phyloP scores from a whole-genome alignment of 805 yeast genomes.

The Ogataea glucozyma region DNA sequence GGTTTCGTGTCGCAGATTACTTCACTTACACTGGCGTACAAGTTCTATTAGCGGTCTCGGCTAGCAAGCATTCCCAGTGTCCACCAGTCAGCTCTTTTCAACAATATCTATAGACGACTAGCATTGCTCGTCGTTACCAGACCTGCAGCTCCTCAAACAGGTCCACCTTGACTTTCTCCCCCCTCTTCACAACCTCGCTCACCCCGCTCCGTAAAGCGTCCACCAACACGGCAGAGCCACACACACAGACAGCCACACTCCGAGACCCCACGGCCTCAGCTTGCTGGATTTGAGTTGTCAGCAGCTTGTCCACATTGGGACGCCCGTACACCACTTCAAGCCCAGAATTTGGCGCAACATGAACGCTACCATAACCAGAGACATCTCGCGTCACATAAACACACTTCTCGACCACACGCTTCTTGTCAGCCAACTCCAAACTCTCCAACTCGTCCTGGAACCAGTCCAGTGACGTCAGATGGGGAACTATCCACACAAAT shows the following conservation, averaged over 20 bases:
- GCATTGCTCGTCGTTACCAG: constrained; percentile 39
- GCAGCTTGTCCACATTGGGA: constrained; percentile 18
- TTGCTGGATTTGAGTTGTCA: constrained; percentile 8
- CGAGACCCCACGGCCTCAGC: constrained; percentile 19
- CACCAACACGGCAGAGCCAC: constrained; percentile 57
- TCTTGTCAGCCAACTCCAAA: constrained; percentile 19
- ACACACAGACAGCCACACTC: constrained; percentile 51
- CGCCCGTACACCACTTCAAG: constrained; percentile 19
- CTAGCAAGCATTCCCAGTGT: too few species aligned
- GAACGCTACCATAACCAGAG: not conserved
- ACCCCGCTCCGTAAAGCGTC: constrained; percentile 51
- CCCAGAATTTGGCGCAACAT: constrained; percentile 36
- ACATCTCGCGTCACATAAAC: constrained; percentile 30
- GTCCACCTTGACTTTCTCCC: constrained; percentile 45
- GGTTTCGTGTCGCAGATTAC: too few species aligned
- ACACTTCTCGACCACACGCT: constrained; percentile 17
- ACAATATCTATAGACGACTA: not conserved
- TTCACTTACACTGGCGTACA: too few species aligned
- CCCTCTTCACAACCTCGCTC: constrained; percentile 27
- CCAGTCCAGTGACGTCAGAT: constrained; percentile 42
- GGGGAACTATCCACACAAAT: constrained; percentile 50
- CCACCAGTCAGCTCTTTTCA: not conserved
- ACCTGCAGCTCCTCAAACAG: constrained; percentile 58
- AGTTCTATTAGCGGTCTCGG: too few species aligned
- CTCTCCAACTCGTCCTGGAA: constrained; percentile 43